Conservation (phyloP, 2,329 filamentous ascomycete species). For the Aureobasidium sp. region DNA sequence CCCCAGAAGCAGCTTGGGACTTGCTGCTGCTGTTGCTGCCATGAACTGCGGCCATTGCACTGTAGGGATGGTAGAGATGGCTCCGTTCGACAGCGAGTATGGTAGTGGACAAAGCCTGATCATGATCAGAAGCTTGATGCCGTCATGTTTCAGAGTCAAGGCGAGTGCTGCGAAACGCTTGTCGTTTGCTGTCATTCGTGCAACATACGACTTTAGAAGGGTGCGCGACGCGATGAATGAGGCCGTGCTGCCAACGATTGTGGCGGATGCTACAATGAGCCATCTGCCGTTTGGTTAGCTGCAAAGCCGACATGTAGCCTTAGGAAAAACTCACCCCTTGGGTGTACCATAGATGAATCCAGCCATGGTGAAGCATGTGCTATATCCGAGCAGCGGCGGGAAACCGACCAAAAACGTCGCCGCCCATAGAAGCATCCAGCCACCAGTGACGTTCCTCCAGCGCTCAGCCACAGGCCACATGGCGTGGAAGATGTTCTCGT, state of each 20-base stretch:
- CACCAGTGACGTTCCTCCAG: conserved; percentile 66
- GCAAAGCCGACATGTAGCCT: neutral
- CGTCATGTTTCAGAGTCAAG: conserved; percentile 82
- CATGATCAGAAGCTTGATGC: conserved; percentile 78
- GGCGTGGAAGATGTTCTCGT: conserved; percentile 67
- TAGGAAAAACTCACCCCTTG: conserved; percentile 49
- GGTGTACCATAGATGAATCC: conserved; percentile 66
- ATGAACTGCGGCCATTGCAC: conserved; percentile 69
- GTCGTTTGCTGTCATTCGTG: conserved; percentile 71
- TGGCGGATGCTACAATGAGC: conserved; percentile 73
- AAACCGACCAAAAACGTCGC: conserved; percentile 71
- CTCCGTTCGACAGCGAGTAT: conserved; percentile 88
- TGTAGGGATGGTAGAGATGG: conserved; percentile 85
- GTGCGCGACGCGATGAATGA: conserved; percentile 77
- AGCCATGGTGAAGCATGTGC: conserved; percentile 59
- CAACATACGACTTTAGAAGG: conserved; percentile 67
- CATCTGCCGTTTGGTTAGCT: conserved; percentile 47
- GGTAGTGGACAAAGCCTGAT: conserved; percentile 88
- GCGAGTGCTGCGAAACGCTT: conserved; percentile 80
- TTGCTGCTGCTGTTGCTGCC: conserved; percentile 70
- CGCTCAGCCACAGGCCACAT: conserved; percentile 63
- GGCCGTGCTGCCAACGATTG: conserved; percentile 64
- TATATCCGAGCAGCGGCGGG: conserved; percentile 82
- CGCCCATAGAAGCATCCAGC: conserved; percentile 66
- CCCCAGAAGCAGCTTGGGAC: conserved; percentile 82